Percentiles rank a stretch among this genome's conserved stretches.
Conservation (phyloP, 768 basidiomycete genomes). For the Coprinopsis cinerea region DNA sequence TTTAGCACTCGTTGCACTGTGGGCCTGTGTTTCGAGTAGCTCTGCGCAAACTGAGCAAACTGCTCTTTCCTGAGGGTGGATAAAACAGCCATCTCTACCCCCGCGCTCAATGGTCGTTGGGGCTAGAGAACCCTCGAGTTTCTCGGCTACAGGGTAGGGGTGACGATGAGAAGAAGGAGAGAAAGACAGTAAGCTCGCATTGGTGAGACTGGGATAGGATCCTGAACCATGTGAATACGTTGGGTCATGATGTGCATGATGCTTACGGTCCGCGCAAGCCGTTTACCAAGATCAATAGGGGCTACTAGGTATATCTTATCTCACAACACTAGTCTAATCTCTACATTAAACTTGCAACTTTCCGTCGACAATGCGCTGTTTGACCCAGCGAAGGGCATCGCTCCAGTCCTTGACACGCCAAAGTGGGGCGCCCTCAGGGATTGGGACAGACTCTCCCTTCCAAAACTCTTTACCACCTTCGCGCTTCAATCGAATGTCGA, state of each 20-base stretch:
- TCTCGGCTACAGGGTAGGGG: no score
- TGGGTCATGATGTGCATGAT: no score
- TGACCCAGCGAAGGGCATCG: constrained; percentile 47
- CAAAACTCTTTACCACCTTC: constrained; percentile 51
- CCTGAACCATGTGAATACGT: no score
- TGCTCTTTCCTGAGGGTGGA: constrained; percentile 33
- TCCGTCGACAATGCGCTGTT: constrained; percentile 22
- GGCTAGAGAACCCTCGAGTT: no score
- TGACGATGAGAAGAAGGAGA: neutral
- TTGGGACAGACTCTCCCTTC: constrained; percentile 43
- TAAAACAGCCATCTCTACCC: constrained; percentile 24
- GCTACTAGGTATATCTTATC: no score
- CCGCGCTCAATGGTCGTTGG: neutral
- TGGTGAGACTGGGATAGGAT: neutral
- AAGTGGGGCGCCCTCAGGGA: constrained; percentile 45
- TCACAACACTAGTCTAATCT: no score
- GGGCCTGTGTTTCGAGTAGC: constrained; percentile 65
- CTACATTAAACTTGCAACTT: neutral
- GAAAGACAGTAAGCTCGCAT: neutral
- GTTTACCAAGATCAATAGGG: no score
- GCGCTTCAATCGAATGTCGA: constrained; percentile 40
- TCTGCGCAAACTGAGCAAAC: constrained; percentile 37
- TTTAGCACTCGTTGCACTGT: constrained; percentile 69
- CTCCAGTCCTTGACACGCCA: constrained; percentile 59
- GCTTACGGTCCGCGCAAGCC: no score